These are phyloP conservation scores for Euphrasia arctica DNA, from an alignment of 305 asterid genomes.

Conservation along the genomic window DNA sequence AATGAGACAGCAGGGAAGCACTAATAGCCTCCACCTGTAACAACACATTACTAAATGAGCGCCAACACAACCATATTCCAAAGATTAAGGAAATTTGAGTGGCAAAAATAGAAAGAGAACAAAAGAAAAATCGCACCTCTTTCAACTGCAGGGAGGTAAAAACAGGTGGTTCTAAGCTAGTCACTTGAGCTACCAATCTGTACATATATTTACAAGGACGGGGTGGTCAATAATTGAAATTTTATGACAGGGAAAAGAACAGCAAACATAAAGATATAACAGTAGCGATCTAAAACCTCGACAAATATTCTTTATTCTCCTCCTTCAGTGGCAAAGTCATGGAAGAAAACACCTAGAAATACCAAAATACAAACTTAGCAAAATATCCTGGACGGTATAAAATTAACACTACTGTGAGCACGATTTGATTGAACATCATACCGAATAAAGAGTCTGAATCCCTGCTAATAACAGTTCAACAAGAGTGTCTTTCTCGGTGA, in stretches of 20 bases:
- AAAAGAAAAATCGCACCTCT: constrained; percentile 47
- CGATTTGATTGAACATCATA: constrained; percentile 36
- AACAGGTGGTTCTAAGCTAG: constrained; percentile 52
- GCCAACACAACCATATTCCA: constrained; percentile 23
- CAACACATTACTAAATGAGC: constrained; percentile 33
- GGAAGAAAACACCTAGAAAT: constrained; percentile 64
- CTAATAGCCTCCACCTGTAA: constrained; percentile 59
- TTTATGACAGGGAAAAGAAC: constrained; percentile 3
- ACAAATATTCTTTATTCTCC: constrained; percentile 42
- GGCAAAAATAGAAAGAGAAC: neutral
- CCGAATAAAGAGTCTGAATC: constrained; percentile 46
- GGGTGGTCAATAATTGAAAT: constrained; percentile 19
- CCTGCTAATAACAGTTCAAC: constrained; percentile 51
- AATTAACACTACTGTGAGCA: neutral
- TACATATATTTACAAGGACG: constrained; percentile 23
- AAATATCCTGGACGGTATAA: constrained; percentile 14
- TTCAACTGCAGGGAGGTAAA: constrained; percentile 64
- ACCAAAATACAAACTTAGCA: constrained; percentile 24
- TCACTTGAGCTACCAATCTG: constrained; percentile 64
- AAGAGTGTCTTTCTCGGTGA: constrained; percentile 54
- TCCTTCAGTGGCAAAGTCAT: constrained; percentile 52
- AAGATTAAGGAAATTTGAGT: constrained; percentile 12
- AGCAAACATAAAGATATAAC: constrained; percentile 1
- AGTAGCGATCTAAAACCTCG: constrained; percentile 46
- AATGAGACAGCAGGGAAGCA: constrained; percentile 37